phyloP scores from a whole-genome alignment of 805 yeast species.

The Torulaspora delbrueckii region DNA sequence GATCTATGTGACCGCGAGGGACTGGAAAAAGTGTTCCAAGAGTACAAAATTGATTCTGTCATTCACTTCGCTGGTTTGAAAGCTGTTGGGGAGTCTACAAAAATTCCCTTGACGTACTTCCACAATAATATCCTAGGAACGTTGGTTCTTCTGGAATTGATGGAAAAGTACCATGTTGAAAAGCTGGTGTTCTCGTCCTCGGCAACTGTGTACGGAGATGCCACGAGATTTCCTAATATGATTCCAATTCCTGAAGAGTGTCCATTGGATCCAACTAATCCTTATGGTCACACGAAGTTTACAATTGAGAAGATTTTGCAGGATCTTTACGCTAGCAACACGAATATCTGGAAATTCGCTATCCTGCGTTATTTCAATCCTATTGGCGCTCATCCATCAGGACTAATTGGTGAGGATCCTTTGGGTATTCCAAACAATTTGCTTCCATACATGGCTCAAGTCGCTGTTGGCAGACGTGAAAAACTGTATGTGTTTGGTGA shows the following conservation, averaged over 20 bases:
- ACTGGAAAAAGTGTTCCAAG: constrained; percentile 45
- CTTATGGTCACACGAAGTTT: constrained; percentile 71
- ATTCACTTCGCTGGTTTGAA: constrained; percentile 80
- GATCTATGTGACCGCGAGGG: constrained; percentile 52
- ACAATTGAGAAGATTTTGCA: constrained; percentile 57
- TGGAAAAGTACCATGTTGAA: constrained; percentile 44
- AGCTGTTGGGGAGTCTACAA: constrained; percentile 78
- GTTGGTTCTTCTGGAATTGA: constrained; percentile 49
- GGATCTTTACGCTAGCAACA: constrained; percentile 47
- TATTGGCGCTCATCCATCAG: constrained; percentile 84
- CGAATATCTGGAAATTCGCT: constrained; percentile 46
- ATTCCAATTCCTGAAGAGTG: constrained; percentile 77
- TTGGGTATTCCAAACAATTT: constrained; percentile 71
- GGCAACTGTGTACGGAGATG: constrained; percentile 83
- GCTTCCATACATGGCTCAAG: constrained; percentile 72
- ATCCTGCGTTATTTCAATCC: constrained; percentile 77
- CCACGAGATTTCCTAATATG: constrained; percentile 63
- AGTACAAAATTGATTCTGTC: constrained; percentile 50
- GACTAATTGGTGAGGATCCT: constrained; percentile 77
- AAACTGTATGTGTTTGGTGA: constrained; percentile 63
- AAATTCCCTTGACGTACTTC: constrained; percentile 65
- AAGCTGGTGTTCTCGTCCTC: constrained; percentile 69
- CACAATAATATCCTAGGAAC: constrained; percentile 69
- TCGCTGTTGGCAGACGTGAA: constrained; percentile 68
- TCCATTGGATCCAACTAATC: constrained; percentile 69